Percentiles rank a stretch among this genome's conserved stretches.
phyloP scores from a whole-genome alignment of 2,329 filamentous ascomycete species.

The Bipolaris victoriae region DNA sequence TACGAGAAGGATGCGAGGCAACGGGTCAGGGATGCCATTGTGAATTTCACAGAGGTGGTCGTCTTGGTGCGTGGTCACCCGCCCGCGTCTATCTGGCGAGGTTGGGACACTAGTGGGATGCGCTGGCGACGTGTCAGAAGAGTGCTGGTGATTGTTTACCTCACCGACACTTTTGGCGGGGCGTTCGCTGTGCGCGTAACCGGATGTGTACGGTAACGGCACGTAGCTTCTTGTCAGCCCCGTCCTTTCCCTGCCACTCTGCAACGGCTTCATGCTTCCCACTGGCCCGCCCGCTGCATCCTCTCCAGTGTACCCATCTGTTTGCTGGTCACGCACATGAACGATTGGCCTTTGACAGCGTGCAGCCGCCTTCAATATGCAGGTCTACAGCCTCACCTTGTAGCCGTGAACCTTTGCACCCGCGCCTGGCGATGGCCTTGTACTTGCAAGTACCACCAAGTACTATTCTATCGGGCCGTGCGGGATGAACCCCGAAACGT shows the following conservation, averaged over 20 bases:
- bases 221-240: conserved; percentile 8
- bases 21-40: conserved; percentile 16
- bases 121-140: conserved; percentile 27
- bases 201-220: conserved; percentile 16
- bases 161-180: conserved; percentile 21
- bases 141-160: conserved; percentile 26
- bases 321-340: conserved; percentile 3
- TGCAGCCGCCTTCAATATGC: conserved; percentile 7
- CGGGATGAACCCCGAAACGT: background rate
- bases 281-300: background rate
- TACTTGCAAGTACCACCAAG: background rate
- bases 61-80: conserved; percentile 4
- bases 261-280: background rate
- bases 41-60: conserved; percentile 8
- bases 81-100: conserved; percentile 8
- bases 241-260: conserved; percentile 8
- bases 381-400: conserved; percentile 12
- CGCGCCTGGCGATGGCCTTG: background rate
- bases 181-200: conserved; percentile 26
- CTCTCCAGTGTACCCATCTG: conserved; percentile 2
- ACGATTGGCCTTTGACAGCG: conserved; percentile 12
- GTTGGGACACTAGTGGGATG: conserved; percentile 22
- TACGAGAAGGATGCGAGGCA: conserved; percentile 4
- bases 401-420: background rate
- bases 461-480: too few relatives aligned